Base-by-base conservation (phyloP, 192 early-diverging fungal genomes). In the Coemansia sp. region DNA sequence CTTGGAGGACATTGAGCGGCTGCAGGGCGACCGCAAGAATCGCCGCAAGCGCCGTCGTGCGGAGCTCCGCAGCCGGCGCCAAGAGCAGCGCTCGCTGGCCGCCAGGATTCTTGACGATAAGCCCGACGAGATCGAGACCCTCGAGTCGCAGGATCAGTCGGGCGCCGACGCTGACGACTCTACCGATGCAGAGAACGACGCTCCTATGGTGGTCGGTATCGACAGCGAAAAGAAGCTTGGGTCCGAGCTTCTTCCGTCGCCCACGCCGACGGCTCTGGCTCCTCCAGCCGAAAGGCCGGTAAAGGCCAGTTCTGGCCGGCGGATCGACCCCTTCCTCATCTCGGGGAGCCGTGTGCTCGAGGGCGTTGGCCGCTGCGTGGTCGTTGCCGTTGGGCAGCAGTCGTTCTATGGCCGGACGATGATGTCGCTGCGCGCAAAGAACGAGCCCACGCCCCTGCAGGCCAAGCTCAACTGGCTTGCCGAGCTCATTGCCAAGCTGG, bases 401-500 rank as follows among this genome's bases (percentile, higher is more conserved):
- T 94, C 92, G 16, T 84, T 91, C 61, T 80, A 93, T 56, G 96
- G 96, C 12, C 79, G 81, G 38, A 88, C 87, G 10, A 67, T 99
- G 79, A 83, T 94, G 75, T 84, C 90, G 0, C 60, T 98, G 46
- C 82, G 93, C 21, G 83, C 82, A 14, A 92, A 95, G 50, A 54
- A 61, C 26, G 86, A 93, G 51, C 83, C 82, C 18, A 99, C 96
- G 0, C 96, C 96, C 5, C 73, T 99, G 9, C 96, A 99, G 65
- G 58, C 67, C 39, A 98, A 97, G 58, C 82, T 99, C 35, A 87
- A 89, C 50, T 60, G 55, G 16, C 70, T 99, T 38, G 95, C 96
- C 7, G 89, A 92, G 48, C 67, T 80, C 32, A 99, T 99, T 60
- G 91, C 92, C 52, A 97, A 96, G 67, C 72, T 94, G 3, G 96